Conservation (phyloP, 768 basidiomycete species). For the Suillus lakei region DNA sequence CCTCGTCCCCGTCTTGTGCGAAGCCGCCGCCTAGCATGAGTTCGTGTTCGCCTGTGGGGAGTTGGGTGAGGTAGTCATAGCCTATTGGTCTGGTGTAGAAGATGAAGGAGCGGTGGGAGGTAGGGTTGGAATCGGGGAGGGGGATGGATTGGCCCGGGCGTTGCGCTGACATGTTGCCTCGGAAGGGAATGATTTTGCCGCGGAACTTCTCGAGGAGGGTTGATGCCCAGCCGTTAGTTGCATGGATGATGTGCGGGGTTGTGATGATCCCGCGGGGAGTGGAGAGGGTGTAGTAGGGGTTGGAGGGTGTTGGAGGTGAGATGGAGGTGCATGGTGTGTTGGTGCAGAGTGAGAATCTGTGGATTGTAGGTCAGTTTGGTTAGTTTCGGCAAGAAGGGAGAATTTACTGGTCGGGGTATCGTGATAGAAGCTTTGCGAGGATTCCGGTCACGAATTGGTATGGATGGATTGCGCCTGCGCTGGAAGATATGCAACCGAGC, state of each 20-base stretch:
- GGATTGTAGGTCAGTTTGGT: background rate
- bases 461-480: no score
- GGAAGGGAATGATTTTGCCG: conserved; percentile 64
- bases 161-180: conserved; percentile 64
- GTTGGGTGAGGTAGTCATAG: conserved; percentile 74
- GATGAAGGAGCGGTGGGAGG: conserved; percentile 55
- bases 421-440: no score
- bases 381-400: background rate
- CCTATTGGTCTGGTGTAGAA: conserved; percentile 50
- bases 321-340: conserved; percentile 71
- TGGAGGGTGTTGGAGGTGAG: no score
- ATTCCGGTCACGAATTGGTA: no score
- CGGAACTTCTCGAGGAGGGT: conserved; percentile 70
- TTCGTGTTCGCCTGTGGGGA: no score
- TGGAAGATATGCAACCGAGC: no score
- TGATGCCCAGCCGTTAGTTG: conserved; percentile 83
- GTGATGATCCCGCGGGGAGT: conserved; percentile 65
- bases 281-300: conserved; percentile 51
- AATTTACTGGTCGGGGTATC: conserved; percentile 51
- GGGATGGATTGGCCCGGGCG: conserved; percentile 42
- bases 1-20: no score
- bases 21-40: no score
- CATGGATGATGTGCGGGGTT: conserved; percentile 73
- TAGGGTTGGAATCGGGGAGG: conserved; percentile 26
- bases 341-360: conserved; percentile 62